Evolutionary conservation across 805 yeast genomes (phyloP), one percentile per base, ranked within the genome.

Genomic region (Lipomyces mesembrius): DNA sequence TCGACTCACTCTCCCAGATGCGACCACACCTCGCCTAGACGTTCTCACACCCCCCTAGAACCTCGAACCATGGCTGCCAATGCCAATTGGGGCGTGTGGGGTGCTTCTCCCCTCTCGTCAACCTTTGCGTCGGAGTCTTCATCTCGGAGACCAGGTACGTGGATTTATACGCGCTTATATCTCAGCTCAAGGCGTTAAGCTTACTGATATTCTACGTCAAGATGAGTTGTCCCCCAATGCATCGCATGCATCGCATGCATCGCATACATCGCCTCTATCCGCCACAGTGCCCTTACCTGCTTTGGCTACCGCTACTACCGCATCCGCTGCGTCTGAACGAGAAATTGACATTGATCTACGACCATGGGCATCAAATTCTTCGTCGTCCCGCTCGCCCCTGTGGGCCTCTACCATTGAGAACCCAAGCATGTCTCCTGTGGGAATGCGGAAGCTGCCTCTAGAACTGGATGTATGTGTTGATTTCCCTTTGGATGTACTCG

Each of bases 21-120:
- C 49, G 49, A 17, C 49, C 49, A 17, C 20, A 43, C 49, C 3
- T 43, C 3, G 49, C 49, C 20, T 43, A 43, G 22, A 17, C 49
- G 22, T 43, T 3, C 11, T n/a, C 22, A n/a, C 32, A 29, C 32
- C 20, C 22, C 49, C 49, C 49, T 43, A n/a, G 49, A 43, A 37
- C 43, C 49, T 43, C 22, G 49, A 43, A 43, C 63, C 17, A 67
- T 67, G 70, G 66, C 70, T 59, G 65, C 70, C 11, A 67, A 67
- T 61, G 67, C 70, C 27, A 64, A 64, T 63, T 67, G 70, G 70
- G 70, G 68, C 61, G 62, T 67, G 37, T 67, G 70, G 70, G 70
- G 70, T 60, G 66, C 67, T 59, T 62, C 69, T 52, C 67, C 62
- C 54, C 62, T 62, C 57, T 25, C 66, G 43, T 49, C 69, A 35